Percentiles rank a stretch among this genome's conserved stretches.
Evolutionary conservation across 1,284 basidiomycete genomes (phyloP).

Genomic region (Pseudomicrostroma phylloplanum): DNA sequence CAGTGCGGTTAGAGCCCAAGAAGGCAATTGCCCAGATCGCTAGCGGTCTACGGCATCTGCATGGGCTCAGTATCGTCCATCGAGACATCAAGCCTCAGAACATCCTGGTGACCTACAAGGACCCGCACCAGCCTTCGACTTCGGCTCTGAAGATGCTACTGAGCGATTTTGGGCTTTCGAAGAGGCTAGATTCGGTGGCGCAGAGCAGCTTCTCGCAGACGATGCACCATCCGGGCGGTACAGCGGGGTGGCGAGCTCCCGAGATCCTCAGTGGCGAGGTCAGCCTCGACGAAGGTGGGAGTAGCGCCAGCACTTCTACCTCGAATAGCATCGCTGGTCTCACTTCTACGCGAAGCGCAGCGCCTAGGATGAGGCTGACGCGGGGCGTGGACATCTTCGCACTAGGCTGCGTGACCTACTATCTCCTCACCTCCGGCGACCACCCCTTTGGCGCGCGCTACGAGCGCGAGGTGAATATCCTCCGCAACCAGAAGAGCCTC

Average conservation of each 20-base stretch:
- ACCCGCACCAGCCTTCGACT: conserved; percentile 17
- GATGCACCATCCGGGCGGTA: conserved; percentile 46
- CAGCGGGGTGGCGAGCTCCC: conserved; percentile 48
- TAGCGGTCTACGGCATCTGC: conserved; percentile 78
- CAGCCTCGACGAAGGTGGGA: conserved; percentile 31
- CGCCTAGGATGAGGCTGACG: conserved; percentile 35
- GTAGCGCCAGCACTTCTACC: conserved; percentile 12
- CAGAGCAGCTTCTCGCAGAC: conserved; percentile 48
- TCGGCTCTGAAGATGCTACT: conserved; percentile 46
- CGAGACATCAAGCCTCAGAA: conserved; percentile 98
- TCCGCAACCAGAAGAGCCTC: conserved; percentile 32
- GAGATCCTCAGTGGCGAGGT: conserved; percentile 45
- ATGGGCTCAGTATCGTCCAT: conserved; percentile 91
- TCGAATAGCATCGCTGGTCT: conserved; percentile 14
- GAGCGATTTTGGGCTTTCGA: conserved; percentile 49
- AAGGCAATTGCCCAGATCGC: conserved; percentile 80
- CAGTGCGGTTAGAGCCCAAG: conserved; percentile 61
- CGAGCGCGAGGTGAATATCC: conserved; percentile 49
- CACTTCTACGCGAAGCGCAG: conserved; percentile 18
- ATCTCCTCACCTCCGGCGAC: conserved; percentile 44
- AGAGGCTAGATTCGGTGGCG: conserved; percentile 43
- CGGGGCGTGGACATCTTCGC: conserved; percentile 49
- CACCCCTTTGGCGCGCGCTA: conserved; percentile 48
- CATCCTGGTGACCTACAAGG: conserved; percentile 63
- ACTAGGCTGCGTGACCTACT: conserved; percentile 47